Evolutionary conservation across 805 yeast genomes (phyloP).

Genomic region (Pichia deserticola): DNA sequence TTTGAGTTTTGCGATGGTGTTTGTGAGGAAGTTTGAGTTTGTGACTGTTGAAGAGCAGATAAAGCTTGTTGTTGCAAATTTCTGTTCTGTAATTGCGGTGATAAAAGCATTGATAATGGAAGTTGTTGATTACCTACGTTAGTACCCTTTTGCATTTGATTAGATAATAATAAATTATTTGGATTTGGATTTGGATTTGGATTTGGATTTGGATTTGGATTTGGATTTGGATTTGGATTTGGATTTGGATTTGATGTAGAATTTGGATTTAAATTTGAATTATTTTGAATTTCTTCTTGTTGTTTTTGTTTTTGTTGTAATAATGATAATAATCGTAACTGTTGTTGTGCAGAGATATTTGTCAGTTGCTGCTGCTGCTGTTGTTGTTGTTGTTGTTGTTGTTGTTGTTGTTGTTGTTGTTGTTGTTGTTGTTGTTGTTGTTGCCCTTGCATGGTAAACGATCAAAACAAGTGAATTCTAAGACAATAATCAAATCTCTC

Average conservation of each 20-base stretch:
- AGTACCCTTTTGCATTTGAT: slow-evolving; percentile 14
- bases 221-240: slow-evolving; percentile 1
- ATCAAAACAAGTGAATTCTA: too few relatives aligned
- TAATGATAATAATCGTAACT: slow-evolving; percentile 20
- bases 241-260: slow-evolving; percentile 2
- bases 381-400: slow-evolving; percentile 6
- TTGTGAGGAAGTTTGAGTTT: too few relatives aligned
- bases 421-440: slow-evolving; percentile 17
- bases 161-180: neutral
- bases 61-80: slow-evolving; percentile 24
- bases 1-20: neutral
- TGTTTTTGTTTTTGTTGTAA: slow-evolving; percentile 21
- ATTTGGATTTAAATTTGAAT: too few relatives aligned
- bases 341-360: slow-evolving; percentile 8
- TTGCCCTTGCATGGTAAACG: neutral
- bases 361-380: slow-evolving; percentile 10
- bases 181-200: neutral
- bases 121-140: slow-evolving; percentile 14
- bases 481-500: too few relatives aligned
- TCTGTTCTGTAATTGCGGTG: slow-evolving; percentile 29
- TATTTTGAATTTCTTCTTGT: slow-evolving; percentile 6
- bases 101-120: slow-evolving; percentile 27
- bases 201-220: slow-evolving; percentile 1
- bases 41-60: slow-evolving; percentile 19
- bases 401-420: slow-evolving; percentile 14